Base-by-base conservation (phyloP, 139 green algal genomes). In the Coccomyxa sp. region DNA sequence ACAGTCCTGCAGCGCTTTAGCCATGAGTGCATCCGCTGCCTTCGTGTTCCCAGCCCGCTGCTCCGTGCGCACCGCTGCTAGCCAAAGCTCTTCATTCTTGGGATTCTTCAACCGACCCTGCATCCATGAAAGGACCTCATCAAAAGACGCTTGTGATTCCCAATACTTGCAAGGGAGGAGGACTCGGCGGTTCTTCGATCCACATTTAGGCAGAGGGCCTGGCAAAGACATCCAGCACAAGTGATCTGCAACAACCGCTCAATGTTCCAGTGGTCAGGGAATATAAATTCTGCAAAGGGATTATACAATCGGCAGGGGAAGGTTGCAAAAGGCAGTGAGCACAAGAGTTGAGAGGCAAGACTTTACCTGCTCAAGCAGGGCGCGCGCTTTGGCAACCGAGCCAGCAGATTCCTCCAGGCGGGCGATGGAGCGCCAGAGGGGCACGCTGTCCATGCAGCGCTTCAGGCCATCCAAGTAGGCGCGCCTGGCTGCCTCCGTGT, bases 51-150 rank as follows among this genome's bases (percentile, higher is more conserved):
- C 88, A 0, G 89, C 91, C 13, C 92, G 91, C 85, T 87, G 87
- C 93, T 99, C 97, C 18, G 90, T 95, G 51, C 95, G 90, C 58
- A 98, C 89, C 1, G 95, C 95, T 11, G 93, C 92, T 82, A 99
- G 91, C 97, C 97, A 99, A 68, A 99, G 88, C 79, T 92, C 87
- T 57, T 92, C 88, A 30, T 88, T 92, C 86, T 94, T 90, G 23
- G 93, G 92, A 87, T 97, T 98, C 79, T 92, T 93, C 27, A 97
- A 88, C 13, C 96, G 92, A 32, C 89, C 87, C 86, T 93, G 88
- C 81, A 92, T 93, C 86, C 82, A 90, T 83, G 57, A 89, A 25
- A 9, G 63, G 18, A 71, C 18, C 21, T 21, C 63, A 25, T 71
- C 4, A 71, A 25, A 9, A 71, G 63, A 71, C 21, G 21, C 63